These are phyloP conservation scores for Salmacisia buchloeana DNA, from an alignment of 1,284 basidiomycete species.

Conservation along the genomic window DNA sequence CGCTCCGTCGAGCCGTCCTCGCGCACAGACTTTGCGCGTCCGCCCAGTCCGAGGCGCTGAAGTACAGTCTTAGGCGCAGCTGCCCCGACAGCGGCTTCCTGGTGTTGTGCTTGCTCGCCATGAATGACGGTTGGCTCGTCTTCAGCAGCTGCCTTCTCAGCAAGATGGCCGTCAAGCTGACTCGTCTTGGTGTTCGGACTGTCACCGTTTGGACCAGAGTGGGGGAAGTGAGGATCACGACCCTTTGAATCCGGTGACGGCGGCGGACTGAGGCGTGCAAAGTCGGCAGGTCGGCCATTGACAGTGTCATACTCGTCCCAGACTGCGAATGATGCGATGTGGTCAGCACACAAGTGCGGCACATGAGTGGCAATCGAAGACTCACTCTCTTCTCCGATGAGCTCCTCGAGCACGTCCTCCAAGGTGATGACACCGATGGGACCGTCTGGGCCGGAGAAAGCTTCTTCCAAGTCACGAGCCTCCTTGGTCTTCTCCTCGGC, in stretches of 20 bases:
- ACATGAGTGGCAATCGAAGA: slow-evolving; percentile 42
- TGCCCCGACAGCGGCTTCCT: too few relatives aligned
- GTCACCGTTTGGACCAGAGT: not conserved
- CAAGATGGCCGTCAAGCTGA: too few relatives aligned
- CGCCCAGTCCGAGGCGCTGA: too few relatives aligned
- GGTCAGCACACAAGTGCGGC: slow-evolving; percentile 17
- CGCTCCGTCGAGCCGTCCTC: too few relatives aligned
- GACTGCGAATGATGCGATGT: not conserved
- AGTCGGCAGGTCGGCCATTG: slow-evolving; percentile 22
- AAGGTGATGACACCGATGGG: slow-evolving; percentile 87
- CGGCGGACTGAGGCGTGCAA: slow-evolving; percentile 33
- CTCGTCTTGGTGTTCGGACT: not conserved
- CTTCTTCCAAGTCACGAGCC: not conserved
- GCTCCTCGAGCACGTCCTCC: slow-evolving; percentile 79
- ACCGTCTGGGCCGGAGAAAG: slow-evolving; percentile 24
- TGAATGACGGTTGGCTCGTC: too few relatives aligned
- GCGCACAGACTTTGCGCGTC: too few relatives aligned
- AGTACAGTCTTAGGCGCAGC: too few relatives aligned
- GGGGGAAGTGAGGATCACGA: not conserved
- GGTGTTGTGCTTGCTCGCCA: too few relatives aligned
- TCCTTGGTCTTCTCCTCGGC: not conserved
- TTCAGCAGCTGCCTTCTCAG: too few relatives aligned
- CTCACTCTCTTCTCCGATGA: slow-evolving; percentile 41
- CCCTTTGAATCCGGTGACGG: slow-evolving; percentile 22
- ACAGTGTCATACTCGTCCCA: slow-evolving; percentile 8